Evolutionary conservation across 2,329 filamentous ascomycete genomes (phyloP), one percentile per base, ranked within the genome.

Genomic region (Neoscytalidium dimidiatum): DNA sequence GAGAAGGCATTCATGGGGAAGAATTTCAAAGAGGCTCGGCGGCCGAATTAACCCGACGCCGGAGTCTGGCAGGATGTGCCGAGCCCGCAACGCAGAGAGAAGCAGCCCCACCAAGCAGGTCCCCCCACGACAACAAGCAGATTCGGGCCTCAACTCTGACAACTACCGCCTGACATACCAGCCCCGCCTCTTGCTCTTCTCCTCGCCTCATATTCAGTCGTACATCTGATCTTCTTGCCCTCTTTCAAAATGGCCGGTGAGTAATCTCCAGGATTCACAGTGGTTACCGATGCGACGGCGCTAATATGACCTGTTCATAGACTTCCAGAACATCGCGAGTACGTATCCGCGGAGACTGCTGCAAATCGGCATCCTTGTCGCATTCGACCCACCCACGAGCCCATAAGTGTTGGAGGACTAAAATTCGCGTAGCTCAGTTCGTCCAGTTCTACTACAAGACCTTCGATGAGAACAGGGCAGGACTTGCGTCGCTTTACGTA

Each of bases 391-490:
- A 19, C 3, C 14, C 19, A 29, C n/a, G 56, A 19, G 51, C 26
- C 44, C 26, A 41, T 64, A 43, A 35, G 44, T 17, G 52, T 19
- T 26, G 29, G 11, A 17, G 28, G 44, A 51, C 63, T 64, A 28
- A 64, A 33, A 33, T 21, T 33, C 35, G 46, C 33, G 21, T 44
- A 64, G 63, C 52, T 11, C 87, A 96, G 81, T 97, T 98, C 81
- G 90, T 94, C 70, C 77, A 89, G 67, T 94, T 90, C 84, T 98
- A 97, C 88, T 97, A 97, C 86, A 84, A 90, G 74, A 89, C 88
- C 66, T 97, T 97, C 81, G 93, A 97, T 78, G 68, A 75, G 67
- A 85, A 94, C 80, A 90, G 93, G 74, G 80, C 80, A 64, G 72
- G 77, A 60, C 86, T 97, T 48, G 80, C 79, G 14, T 74, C 81